Evolutionary conservation across 305 asterid species (phyloP), one percentile per base, ranked within the genome.

Genomic region (Rubia balearica): DNA sequence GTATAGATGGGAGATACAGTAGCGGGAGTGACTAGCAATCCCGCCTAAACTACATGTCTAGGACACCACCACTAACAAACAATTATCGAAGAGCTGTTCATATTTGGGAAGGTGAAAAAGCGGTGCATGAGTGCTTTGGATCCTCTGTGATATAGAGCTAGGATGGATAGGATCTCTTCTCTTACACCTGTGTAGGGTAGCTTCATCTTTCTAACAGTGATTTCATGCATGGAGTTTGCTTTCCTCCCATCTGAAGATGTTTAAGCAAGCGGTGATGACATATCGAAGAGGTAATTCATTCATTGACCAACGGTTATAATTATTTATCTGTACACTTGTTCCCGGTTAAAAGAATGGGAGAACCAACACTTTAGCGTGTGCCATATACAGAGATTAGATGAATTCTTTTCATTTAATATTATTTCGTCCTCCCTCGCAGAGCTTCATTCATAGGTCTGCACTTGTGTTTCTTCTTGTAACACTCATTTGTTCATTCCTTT

Each of bases 21-120:
- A 90, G 96, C 77, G 96, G 88, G 80, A 89, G 95, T 82, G 96
- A 87, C 78, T 89, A 87, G 82, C 70, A 43, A 61, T 61, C 67
- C 71, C 43, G 65, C 56, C 30, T 59, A 61, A 43, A 66, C 46
- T 60, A 60, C 62, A 63, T 46, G 63, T 72, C 53, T 16, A 42
- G 43, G 22, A 72, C 42, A n/a, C 51, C 67, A 45, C 70, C 66
- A 65, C 79, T 75, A 75, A 76, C 77, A 46, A 75, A 74, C 77
- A 46, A 68, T 51, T 71, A 76, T 48, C 74, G 63, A 40, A 45
- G 48, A 75, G 71, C 70, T 3, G 76, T 81, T 69, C 57, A 42
- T 73, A 61, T 73, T 75, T 40, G 82, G 73, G 83, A 82, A 81
- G 83, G 77, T 76, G 69, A 75, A 51, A 78, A 63, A 69, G 43